Evolutionary conservation across 2,329 filamentous ascomycete genomes (phyloP), one percentile per base, ranked within the genome.

Genomic region (Fusarium ramigenum): DNA sequence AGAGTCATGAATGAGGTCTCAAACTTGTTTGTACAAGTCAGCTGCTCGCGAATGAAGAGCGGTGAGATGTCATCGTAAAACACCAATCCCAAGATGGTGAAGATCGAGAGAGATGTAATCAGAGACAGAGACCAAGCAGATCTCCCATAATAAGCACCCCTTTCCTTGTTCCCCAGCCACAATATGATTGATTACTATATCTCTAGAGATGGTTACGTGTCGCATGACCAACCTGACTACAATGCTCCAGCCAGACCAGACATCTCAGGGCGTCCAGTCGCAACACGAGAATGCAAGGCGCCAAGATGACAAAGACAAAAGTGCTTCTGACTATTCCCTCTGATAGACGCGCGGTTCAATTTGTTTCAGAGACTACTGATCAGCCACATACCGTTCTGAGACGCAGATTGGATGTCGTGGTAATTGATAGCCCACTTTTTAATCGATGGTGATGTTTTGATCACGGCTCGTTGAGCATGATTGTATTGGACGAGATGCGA

Each of bases 341-440:
- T 47, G 25, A 34, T 61, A 73, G 64, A 72, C 70, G 69, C 59
- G 69, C 61, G 69, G 59, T 65, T 72, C 50, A 59, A 47, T 61
- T 52, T 52, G 42, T 21, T 46, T 46, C 56, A n/a, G 21, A 58
- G 19, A 58, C 54, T 58, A 58, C 36, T 30, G 19, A 52, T 62
- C 57, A 71, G 69, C 69, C 69, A 72, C 68, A 57, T 40, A 32
- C 57, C 28, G 61, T 66, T 57, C 39, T 21, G 14, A 40, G 40
- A 42, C 32, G 16, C 28, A 46, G 69, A 72, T 65, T 72, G 69
- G 64, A 42, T 21, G 44, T 56, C 23, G 34, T 30, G 40, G 47
- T 52, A 54, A 56, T 70, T 44, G 39, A 28, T 23, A 52, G 16
- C 19, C 69, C 69, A 72, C 69, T 72, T 72, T 72, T 71, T 28